These are phyloP conservation scores for Candida mesenterica DNA, from an alignment of 1,139 yeast genomes.

Conservation along the genomic window DNA sequence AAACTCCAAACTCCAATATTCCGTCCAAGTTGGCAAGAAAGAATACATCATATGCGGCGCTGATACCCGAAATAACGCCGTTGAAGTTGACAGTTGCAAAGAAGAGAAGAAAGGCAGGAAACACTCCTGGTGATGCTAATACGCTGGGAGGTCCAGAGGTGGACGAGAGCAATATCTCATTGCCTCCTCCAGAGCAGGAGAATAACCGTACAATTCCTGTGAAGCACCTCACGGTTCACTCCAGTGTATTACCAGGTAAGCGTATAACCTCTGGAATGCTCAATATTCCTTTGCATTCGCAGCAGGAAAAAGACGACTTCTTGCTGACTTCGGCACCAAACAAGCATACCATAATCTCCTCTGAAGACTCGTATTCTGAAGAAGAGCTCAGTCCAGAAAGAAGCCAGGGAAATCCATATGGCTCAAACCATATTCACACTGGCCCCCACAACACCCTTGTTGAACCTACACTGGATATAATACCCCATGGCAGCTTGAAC, in stretches of 20 bases:
- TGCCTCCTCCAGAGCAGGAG: conserved; percentile 36
- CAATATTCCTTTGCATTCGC: conserved; percentile 25
- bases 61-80: no score
- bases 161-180: conserved; percentile 24
- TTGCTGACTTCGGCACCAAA: conserved; percentile 1
- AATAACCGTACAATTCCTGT: conserved; percentile 26
- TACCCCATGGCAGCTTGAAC: not conserved
- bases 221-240: conserved; percentile 5
- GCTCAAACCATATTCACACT: conserved; percentile 1
- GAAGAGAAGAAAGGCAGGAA: conserved; percentile 4
- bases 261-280: conserved; percentile 73
- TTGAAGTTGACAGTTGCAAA: conserved; percentile 10
- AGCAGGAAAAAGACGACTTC: conserved; percentile 9
- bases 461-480: conserved; percentile 2
- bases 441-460: not conserved
- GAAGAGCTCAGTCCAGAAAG: not conserved
- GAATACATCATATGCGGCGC: conserved; percentile 1
- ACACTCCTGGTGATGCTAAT: not conserved
- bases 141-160: conserved; percentile 8
- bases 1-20: conserved; percentile 24
- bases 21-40: conserved; percentile 22
- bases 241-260: conserved; percentile 28
- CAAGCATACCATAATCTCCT: not conserved
- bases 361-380: not conserved
- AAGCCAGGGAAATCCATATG: not conserved